phyloP scores from a whole-genome alignment of 345 rosid genomes.

The Salix brachista region DNA sequence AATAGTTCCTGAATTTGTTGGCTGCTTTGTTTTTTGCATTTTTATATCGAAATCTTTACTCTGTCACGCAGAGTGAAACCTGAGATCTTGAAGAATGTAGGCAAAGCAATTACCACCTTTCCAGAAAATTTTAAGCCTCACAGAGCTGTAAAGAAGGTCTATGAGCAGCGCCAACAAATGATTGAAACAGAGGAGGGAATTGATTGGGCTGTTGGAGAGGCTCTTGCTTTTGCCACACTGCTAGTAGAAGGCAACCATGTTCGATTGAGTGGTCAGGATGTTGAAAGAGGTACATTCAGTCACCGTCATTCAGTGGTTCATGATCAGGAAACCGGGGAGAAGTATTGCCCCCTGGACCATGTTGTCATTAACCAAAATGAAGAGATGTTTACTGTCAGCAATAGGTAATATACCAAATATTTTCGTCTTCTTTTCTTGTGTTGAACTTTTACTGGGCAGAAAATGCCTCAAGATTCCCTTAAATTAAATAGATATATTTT shows the following conservation, averaged over 20 bases:
- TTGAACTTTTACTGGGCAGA: not conserved
- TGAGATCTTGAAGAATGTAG: slow-evolving; percentile 76
- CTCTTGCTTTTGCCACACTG: slow-evolving; percentile 75
- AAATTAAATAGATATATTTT: not conserved
- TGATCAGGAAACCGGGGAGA: slow-evolving; percentile 68
- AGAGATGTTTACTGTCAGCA: slow-evolving; percentile 86
- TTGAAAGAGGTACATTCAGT: slow-evolving; percentile 85
- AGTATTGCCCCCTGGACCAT: slow-evolving; percentile 76
- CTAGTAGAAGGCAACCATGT: slow-evolving; percentile 87
- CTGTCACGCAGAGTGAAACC: slow-evolving; percentile 60
- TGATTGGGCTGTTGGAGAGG: slow-evolving; percentile 85
- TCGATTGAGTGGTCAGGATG: slow-evolving; percentile 88
- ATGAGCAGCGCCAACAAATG: slow-evolving; percentile 72
- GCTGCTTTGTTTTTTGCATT: not conserved
- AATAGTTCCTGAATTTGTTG: not conserved
- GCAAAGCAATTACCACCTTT: slow-evolving; percentile 61
- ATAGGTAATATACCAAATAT: slow-evolving; percentile 44
- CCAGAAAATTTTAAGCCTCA: slow-evolving; percentile 74
- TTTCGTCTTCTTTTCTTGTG: not conserved
- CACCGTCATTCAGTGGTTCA: slow-evolving; percentile 73
- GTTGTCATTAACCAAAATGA: slow-evolving; percentile 61
- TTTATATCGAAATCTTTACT: slow-evolving; percentile 8
- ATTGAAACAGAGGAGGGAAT: slow-evolving; percentile 75
- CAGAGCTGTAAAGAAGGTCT: slow-evolving; percentile 72
- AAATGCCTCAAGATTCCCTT: not conserved